Conservation (phyloP, 208 protist species). For the Vickermania spadyakhi region DNA sequence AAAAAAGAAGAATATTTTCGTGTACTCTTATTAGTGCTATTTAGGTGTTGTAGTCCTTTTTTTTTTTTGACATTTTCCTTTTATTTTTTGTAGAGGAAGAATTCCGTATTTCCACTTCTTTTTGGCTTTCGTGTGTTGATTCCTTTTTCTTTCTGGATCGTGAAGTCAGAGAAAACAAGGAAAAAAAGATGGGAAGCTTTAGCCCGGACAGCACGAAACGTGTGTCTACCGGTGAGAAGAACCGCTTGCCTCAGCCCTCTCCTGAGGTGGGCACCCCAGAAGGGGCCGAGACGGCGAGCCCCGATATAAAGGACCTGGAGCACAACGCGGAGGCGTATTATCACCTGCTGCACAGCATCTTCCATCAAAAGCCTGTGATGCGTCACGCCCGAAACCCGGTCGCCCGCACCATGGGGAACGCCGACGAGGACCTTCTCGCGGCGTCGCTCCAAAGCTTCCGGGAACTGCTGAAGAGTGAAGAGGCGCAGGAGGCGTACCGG, state of each 20-base stretch:
- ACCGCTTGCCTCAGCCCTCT: not conserved
- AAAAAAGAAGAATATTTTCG: no score
- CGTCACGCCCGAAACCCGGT: not conserved
- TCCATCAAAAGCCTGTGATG: slow-evolving; percentile 6
- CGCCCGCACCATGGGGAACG: not conserved
- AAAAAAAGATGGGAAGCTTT: no score
- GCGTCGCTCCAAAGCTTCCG: not conserved
- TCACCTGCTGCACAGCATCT: slow-evolving; percentile 1
- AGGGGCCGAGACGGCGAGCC: not conserved
- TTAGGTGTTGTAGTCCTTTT: no score
- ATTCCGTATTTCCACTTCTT: no score
- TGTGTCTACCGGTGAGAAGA: slow-evolving; percentile 8
- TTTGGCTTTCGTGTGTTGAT: no score
- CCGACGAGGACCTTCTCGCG: not conserved
- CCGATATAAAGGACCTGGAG: not conserved
- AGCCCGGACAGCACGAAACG: no score
- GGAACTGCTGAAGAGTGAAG: slow-evolving; percentile 4
- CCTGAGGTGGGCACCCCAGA: not conserved
- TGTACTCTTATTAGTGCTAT: no score
- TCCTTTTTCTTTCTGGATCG: no score
- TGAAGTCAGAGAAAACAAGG: no score
- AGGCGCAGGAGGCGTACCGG: slow-evolving; percentile 3
- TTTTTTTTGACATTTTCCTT: no score
- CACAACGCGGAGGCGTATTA: not conserved
- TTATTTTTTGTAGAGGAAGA: no score